These are phyloP conservation scores for Karstenula rhodostoma DNA, from an alignment of 2,329 filamentous ascomycete genomes.

Conservation along the genomic window DNA sequence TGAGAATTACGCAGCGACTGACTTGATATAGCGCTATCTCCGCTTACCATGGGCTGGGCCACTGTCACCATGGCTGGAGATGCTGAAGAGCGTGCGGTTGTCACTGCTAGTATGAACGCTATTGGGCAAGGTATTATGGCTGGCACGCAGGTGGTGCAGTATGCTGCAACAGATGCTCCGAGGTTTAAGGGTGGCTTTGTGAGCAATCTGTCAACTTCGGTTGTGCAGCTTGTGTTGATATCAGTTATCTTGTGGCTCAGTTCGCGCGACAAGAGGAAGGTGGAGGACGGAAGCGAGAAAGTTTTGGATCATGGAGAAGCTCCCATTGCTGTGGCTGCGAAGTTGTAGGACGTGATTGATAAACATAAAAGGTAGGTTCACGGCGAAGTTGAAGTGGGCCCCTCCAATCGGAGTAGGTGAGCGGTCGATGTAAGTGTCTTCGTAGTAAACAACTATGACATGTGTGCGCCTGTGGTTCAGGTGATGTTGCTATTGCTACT, in stretches of 20 bases:
- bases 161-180: slow-evolving; percentile 48
- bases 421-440: too few relatives aligned
- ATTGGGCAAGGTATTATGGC: slow-evolving; percentile 55
- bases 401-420: too few relatives aligned
- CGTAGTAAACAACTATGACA: too few relatives aligned
- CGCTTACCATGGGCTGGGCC: slow-evolving; percentile 54
- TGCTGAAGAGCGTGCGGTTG: slow-evolving; percentile 52
- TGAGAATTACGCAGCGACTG: background rate
- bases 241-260: slow-evolving; percentile 10
- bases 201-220: slow-evolving; percentile 43
- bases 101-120: slow-evolving; percentile 55
- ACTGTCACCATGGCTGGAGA: slow-evolving; percentile 16
- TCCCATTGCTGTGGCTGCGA: background rate
- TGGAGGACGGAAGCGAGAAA: background rate
- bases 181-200: slow-evolving; percentile 38
- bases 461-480: too few relatives aligned
- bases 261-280: slow-evolving; percentile 12
- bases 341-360: background rate
- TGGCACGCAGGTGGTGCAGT: slow-evolving; percentile 52
- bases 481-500: too few relatives aligned
- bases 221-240: slow-evolving; percentile 41
- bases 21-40: slow-evolving; percentile 27
- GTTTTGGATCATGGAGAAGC: background rate
- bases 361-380: too few relatives aligned
- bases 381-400: too few relatives aligned